phyloP scores from a whole-genome alignment of 345 rosid species.

The Pistacia vera region DNA sequence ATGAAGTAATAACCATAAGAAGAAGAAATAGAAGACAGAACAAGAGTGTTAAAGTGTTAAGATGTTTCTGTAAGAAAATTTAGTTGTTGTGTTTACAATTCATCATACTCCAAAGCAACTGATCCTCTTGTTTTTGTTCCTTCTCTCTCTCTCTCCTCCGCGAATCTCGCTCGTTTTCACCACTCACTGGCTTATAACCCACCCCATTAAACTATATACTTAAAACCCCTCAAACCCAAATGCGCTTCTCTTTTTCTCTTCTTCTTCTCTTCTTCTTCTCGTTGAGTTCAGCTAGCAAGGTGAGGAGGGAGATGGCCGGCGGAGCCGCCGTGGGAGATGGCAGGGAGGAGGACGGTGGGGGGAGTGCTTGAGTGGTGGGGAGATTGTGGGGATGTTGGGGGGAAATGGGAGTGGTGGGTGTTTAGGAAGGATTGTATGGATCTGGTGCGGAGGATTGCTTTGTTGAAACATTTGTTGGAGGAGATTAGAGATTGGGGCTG shows the following conservation, averaged over 20 bases:
- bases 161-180: slow-evolving; percentile 40
- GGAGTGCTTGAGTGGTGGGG: slow-evolving; percentile 31
- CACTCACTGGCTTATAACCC: not conserved
- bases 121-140: slow-evolving; percentile 29
- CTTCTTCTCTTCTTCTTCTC: not conserved
- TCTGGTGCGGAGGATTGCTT: slow-evolving; percentile 75
- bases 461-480: slow-evolving; percentile 77
- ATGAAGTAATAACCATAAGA: no score
- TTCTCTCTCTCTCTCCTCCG: slow-evolving; percentile 32
- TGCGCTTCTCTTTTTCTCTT: not conserved
- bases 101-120: slow-evolving; percentile 51
- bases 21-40: not conserved
- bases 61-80: not conserved
- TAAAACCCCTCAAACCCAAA: not conserved
- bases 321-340: slow-evolving; percentile 19
- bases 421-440: slow-evolving; percentile 78
- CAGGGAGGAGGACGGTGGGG: slow-evolving; percentile 25
- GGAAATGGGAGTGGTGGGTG: slow-evolving; percentile 19
- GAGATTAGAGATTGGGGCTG: slow-evolving; percentile 56
- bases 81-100: slow-evolving; percentile 30
- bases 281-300: no score
- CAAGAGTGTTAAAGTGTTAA: no score
- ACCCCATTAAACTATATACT: not conserved
- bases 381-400: slow-evolving; percentile 17
- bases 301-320: slow-evolving; percentile 20